phyloP scores from a whole-genome alignment of 2,329 filamentous ascomycete species.

The Torrubiella hemipterigena region DNA sequence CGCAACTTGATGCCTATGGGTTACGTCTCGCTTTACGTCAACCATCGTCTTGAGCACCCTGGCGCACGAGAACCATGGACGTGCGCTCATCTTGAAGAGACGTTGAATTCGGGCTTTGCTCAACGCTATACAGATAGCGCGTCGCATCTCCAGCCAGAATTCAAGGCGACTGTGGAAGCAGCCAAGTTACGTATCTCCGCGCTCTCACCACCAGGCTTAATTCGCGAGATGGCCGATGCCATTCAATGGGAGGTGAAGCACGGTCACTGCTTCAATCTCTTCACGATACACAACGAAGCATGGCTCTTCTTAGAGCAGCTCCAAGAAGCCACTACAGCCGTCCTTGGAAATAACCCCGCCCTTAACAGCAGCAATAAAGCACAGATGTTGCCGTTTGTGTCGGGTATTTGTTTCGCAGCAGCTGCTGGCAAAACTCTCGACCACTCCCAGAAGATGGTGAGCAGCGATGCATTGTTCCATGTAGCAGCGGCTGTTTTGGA shows the following conservation, averaged over 20 bases:
- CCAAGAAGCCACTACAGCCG: neutral
- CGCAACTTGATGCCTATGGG: constrained; percentile 7
- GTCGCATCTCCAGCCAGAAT: neutral
- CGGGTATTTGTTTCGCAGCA: constrained; percentile 2
- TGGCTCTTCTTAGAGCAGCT: constrained; percentile 1
- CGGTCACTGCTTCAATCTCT: neutral
- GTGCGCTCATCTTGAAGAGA: neutral
- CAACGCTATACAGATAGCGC: constrained; percentile 1
- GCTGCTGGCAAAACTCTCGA: constrained; percentile 1
- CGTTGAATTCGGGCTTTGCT: neutral
- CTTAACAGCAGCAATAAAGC: neutral
- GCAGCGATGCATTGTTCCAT: neutral
- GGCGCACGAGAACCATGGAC: neutral
- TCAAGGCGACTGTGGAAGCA: neutral
- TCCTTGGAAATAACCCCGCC: neutral
- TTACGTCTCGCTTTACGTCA: neutral
- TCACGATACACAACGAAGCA: constrained; percentile 2
- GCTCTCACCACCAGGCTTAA: neutral
- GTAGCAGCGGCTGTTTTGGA: constrained; percentile 1
- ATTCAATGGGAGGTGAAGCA: neutral
- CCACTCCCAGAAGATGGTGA: neutral
- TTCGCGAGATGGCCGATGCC: neutral
- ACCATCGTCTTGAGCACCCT: neutral
- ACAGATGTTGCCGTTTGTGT: neutral
- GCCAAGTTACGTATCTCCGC: neutral